Percentiles rank a stretch among this genome's conserved stretches.
Evolutionary conservation across 2,329 filamentous ascomycete species (phyloP).

Genomic region (Calonectria crousiana): DNA sequence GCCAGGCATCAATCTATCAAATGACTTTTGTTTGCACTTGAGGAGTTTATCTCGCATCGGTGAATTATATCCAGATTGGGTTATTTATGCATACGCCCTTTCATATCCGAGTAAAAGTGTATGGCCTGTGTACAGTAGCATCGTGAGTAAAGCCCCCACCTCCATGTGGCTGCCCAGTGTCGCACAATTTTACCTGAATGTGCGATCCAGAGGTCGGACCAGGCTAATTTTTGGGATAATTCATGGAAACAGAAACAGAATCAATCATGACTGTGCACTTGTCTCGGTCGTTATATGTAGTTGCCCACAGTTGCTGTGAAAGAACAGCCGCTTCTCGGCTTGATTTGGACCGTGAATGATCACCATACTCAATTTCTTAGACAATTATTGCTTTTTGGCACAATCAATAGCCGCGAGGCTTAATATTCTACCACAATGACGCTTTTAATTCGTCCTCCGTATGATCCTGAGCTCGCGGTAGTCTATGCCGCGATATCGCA

Average conservation of each 20-base stretch:
- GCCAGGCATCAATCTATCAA: not conserved
- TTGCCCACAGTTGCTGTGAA: not conserved
- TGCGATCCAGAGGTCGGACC: not conserved
- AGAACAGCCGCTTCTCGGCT: not conserved
- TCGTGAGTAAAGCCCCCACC: not conserved
- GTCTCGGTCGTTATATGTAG: not conserved
- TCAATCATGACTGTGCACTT: not conserved
- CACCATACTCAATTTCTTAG: not conserved
- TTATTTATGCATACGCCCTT: not conserved
- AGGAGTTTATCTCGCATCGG: not conserved
- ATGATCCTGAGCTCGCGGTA: not conserved
- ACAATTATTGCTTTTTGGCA: not conserved
- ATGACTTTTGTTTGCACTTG: not conserved
- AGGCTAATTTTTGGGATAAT: not conserved
- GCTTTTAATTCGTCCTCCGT: not conserved
- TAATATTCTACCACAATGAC: not conserved
- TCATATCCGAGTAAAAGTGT: not conserved
- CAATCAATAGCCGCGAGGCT: not conserved
- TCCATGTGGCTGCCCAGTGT: not conserved
- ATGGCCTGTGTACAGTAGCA: not conserved
- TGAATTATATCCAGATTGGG: not conserved
- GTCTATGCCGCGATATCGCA: not conserved
- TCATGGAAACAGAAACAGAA: not conserved
- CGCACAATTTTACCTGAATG: not conserved
- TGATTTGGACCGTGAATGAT: not conserved